Evolutionary conservation across 345 rosid genomes (phyloP).

Genomic region (Euphorbia lathyris): DNA sequence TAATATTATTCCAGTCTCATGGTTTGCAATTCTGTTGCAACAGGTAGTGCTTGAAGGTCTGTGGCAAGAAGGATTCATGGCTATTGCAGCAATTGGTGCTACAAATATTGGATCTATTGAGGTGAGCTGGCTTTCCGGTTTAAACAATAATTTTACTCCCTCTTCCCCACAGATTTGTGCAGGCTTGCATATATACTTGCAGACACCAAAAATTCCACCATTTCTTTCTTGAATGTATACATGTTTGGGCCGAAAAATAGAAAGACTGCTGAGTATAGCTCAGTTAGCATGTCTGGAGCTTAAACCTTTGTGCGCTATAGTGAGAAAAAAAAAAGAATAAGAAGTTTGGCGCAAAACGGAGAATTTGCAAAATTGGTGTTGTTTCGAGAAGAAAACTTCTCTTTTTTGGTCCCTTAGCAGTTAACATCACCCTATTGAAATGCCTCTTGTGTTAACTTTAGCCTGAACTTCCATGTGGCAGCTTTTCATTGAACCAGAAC

Average conservation of each 20-base stretch:
- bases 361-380: neutral
- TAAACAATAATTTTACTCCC: neutral
- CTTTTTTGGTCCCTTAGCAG: no score
- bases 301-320: neutral
- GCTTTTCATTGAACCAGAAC: constrained; percentile 89
- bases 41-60: constrained; percentile 94
- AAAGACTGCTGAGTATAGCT: neutral
- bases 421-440: neutral
- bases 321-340: neutral
- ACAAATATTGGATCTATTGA: constrained; percentile 94
- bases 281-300: neutral
- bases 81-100: constrained; percentile 91
- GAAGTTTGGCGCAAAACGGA: neutral
- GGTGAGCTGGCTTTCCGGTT: constrained; percentile 36
- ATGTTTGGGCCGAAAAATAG: neutral
- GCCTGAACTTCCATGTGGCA: constrained; percentile 26
- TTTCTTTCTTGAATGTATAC: neutral
- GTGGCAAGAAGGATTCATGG: constrained; percentile 90
- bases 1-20: neutral
- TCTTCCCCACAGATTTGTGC: neutral
- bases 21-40: neutral
- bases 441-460: neutral
- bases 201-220: neutral
- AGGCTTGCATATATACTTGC: neutral
- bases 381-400: neutral